Evolutionary conservation across 345 rosid genomes (phyloP).

Genomic region (Raphanus raphanistrum): DNA sequence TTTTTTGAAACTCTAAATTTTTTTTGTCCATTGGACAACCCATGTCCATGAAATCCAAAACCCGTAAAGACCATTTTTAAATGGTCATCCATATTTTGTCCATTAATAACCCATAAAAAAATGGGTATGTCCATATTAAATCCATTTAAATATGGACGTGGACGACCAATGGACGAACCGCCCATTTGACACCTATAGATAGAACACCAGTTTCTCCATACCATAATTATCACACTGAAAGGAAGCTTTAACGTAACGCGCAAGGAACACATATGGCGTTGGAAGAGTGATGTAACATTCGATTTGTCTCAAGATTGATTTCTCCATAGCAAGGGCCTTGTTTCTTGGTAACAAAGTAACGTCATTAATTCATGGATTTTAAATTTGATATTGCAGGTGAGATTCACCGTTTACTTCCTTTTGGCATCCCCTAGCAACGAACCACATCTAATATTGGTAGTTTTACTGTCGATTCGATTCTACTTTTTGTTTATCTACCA

Average conservation of each 20-base stretch:
- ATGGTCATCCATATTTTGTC: no score
- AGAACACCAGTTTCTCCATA: conserved; percentile 69
- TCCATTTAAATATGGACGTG: no score
- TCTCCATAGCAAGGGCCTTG: conserved; percentile 63
- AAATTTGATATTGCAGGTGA: background rate
- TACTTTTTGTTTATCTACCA: background rate
- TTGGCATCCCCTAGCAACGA: background rate
- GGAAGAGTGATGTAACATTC: conserved; percentile 80
- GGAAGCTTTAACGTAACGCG: conserved; percentile 71
- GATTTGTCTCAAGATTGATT: conserved; percentile 59
- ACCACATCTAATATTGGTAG: background rate
- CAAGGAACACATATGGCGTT: conserved; percentile 75
- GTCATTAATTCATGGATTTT: background rate
- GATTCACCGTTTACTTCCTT: background rate
- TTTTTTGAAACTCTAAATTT: no score
- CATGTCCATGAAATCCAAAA: no score
- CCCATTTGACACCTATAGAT: conserved; percentile 20
- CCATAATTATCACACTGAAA: conserved; percentile 43
- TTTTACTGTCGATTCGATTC: background rate
- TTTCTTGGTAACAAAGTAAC: background rate
- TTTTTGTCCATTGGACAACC: no score
- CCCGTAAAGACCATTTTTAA: no score
- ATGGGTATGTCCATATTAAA: no score
- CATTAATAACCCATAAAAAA: no score
- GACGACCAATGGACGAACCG: no score